These are phyloP conservation scores for Oryza brachyantha DNA, from an alignment of 176 grass and related monocot species.

Conservation along the genomic window DNA sequence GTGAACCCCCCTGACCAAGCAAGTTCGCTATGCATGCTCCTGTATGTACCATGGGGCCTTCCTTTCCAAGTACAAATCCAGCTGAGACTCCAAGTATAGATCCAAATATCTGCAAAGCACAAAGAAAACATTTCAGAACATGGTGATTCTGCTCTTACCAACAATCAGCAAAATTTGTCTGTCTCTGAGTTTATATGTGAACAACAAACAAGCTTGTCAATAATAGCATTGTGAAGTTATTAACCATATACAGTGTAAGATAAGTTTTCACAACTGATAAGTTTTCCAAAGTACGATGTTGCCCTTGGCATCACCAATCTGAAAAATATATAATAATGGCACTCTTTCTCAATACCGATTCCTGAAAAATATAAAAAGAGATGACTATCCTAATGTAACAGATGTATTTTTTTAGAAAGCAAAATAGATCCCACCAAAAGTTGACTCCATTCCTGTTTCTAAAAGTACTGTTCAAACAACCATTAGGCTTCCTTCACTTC, in stretches of 20 bases:
- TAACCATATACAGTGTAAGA: too few species aligned
- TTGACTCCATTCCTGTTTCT: background rate
- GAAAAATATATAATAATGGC: background rate
- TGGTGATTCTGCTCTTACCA: background rate
- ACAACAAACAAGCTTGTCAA: background rate
- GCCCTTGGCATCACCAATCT: background rate
- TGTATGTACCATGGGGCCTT: constrained; percentile 98
- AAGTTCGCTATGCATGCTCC: constrained; percentile 95
- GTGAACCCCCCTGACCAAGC: constrained; percentile 88
- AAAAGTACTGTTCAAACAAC: background rate
- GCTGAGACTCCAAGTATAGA: constrained; percentile 91
- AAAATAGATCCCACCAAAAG: background rate
- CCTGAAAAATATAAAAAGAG: background rate
- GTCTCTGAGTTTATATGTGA: background rate
- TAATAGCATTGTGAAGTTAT: constrained; percentile 3
- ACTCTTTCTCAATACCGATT: background rate
- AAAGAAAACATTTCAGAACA: constrained; percentile 20
- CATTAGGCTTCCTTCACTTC: background rate
- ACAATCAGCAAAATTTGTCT: background rate
- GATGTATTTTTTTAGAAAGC: background rate
- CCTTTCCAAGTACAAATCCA: constrained; percentile 95
- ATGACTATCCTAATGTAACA: background rate
- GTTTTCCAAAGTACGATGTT: background rate
- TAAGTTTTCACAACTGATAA: background rate
- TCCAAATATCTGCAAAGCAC: constrained; percentile 66